Evolutionary conservation across 176 grass and related monocot genomes (phyloP).

Genomic region (Otatea glauca): DNA sequence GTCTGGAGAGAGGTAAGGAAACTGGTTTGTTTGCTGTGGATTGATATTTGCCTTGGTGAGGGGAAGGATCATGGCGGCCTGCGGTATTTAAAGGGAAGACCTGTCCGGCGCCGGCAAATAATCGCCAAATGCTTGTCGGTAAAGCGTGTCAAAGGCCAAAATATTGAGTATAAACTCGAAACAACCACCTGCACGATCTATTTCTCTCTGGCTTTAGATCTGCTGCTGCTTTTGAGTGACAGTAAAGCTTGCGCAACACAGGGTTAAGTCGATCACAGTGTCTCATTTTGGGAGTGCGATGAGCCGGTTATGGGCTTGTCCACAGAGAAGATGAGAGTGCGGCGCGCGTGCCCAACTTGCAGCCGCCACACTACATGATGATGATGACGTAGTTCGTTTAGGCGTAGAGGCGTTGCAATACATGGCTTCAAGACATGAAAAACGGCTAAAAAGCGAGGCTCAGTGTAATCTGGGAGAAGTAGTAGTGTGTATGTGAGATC

Average conservation of each 20-base stretch:
- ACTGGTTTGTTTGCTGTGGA: background rate
- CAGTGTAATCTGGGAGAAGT: background rate
- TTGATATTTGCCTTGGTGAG: slow-evolving; percentile 1
- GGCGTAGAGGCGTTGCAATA: slow-evolving; percentile 13
- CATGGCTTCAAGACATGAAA: slow-evolving; percentile 19
- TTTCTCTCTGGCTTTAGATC: background rate
- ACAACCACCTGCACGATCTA: background rate
- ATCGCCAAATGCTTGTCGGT: too few relatives aligned
- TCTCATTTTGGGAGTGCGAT: too few relatives aligned
- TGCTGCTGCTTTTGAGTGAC: background rate
- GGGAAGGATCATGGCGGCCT: background rate
- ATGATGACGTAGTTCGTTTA: background rate
- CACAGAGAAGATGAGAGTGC: too few relatives aligned
- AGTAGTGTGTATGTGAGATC: too few relatives aligned
- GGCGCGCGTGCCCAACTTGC: background rate
- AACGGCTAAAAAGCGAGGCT: background rate
- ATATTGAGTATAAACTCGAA: background rate
- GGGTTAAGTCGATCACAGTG: background rate
- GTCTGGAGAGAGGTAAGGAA: background rate
- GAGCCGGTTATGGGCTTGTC: too few relatives aligned
- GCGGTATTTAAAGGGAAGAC: background rate
- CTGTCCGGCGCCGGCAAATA: background rate
- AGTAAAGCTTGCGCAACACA: background rate
- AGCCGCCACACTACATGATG: slow-evolving; percentile 13
- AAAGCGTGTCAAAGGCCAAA: background rate